Percentiles rank a stretch among this genome's conserved stretches.
Conservation (phyloP, 768 basidiomycete species). For the Chalciporus chontae region DNA sequence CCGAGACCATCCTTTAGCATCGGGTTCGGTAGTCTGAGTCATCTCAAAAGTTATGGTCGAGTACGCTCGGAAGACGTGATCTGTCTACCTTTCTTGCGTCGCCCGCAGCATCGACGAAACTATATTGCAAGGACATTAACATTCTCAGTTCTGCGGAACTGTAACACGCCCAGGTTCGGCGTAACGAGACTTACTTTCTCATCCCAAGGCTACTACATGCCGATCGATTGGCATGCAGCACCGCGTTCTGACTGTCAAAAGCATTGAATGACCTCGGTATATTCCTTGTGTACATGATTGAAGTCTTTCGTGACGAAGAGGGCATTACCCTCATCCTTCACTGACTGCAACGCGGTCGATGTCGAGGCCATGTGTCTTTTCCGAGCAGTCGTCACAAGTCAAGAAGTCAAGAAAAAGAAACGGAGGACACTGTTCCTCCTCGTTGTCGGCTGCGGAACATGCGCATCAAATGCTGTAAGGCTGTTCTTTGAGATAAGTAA, state of each 20-base stretch:
- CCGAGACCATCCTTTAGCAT: constrained; percentile 42
- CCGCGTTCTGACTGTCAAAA: constrained; percentile 35
- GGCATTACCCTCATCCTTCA: constrained; percentile 43
- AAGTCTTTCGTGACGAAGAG: constrained; percentile 34
- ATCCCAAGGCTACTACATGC: constrained; percentile 37
- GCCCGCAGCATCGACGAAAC: constrained; percentile 2
- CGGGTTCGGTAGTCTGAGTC: constrained; percentile 35
- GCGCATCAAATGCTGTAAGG: too few species aligned
- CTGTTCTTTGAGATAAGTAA: too few species aligned
- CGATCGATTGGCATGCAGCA: constrained; percentile 45
- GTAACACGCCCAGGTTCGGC: neutral
- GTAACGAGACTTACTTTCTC: constrained; percentile 27
- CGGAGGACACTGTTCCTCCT: neutral
- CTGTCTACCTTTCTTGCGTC: constrained; percentile 1
- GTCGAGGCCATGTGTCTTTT: neutral
- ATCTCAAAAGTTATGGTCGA: neutral
- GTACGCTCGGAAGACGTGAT: neutral
- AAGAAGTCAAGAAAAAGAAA: neutral
- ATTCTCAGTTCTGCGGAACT: neutral
- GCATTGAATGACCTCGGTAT: constrained; percentile 42
- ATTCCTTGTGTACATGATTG: constrained; percentile 36
- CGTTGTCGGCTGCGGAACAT: too few species aligned
- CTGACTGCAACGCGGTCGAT: constrained; percentile 2
- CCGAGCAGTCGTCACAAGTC: neutral
- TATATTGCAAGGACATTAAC: neutral